Conservation (phyloP, 148 eudicot genomes). For the Gaultheria prostrata region DNA sequence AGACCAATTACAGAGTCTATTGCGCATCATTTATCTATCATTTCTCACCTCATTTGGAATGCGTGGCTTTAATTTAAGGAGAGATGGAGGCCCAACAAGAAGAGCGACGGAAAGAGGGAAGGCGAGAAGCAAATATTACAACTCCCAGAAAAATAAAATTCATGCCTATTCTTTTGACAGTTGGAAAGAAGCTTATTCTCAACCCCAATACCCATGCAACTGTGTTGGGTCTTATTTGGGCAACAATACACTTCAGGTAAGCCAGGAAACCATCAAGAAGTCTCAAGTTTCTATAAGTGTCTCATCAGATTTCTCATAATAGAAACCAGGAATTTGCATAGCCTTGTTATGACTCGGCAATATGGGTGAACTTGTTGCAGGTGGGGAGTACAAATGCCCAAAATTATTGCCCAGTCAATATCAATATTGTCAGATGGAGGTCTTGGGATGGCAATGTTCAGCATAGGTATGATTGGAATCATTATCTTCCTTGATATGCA, state of each 20-base stretch:
- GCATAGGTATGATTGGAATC: slow-evolving; percentile 36
- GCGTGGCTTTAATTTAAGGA: slow-evolving; percentile 7
- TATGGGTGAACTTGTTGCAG: slow-evolving; percentile 23
- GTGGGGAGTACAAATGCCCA: slow-evolving; percentile 43
- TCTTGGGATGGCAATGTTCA: slow-evolving; percentile 71
- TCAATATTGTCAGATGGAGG: slow-evolving; percentile 47
- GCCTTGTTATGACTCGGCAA: slow-evolving; percentile 7
- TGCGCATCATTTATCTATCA: not conserved
- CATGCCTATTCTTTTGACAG: slow-evolving; percentile 23
- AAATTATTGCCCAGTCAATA: slow-evolving; percentile 39
- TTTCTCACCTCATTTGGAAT: not conserved
- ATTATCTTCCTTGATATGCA: not conserved
- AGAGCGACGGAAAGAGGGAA: slow-evolving; percentile 21
- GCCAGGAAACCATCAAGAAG: slow-evolving; percentile 8
- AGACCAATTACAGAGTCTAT: not conserved
- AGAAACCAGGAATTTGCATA: not conserved
- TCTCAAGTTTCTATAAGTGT: slow-evolving; percentile 8
- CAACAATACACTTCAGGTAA: slow-evolving; percentile 49
- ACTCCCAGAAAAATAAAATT: slow-evolving; percentile 21
- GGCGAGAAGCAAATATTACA: slow-evolving; percentile 12
- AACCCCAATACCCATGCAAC: slow-evolving; percentile 54
- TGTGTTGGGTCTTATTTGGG: slow-evolving; percentile 40
- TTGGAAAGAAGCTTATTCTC: slow-evolving; percentile 39
- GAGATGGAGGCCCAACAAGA: slow-evolving; percentile 28
- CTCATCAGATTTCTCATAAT: not conserved